Conservation (phyloP, 768 basidiomycete species). For the Phaffia tasmanica region DNA sequence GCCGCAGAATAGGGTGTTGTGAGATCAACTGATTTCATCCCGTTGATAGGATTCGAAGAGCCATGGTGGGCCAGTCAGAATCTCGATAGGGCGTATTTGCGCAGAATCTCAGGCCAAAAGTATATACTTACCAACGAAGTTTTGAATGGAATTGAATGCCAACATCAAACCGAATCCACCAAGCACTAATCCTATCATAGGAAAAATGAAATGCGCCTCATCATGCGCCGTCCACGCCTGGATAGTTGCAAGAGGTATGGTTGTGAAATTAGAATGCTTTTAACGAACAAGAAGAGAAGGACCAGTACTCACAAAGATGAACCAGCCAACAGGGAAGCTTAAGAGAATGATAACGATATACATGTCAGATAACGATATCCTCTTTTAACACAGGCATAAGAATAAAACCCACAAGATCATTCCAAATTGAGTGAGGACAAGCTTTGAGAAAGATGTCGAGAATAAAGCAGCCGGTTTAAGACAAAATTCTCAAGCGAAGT, state of each 20-base stretch:
- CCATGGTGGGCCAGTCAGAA: too few relatives aligned
- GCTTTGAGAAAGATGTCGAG: background rate
- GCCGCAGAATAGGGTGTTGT: constrained; percentile 19
- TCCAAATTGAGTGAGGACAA: constrained; percentile 21
- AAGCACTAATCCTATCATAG: constrained; percentile 2
- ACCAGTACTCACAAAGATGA: background rate
- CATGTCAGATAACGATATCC: background rate
- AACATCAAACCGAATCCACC: constrained; percentile 22
- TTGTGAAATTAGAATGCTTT: background rate
- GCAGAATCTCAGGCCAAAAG: too few relatives aligned
- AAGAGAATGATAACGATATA: background rate
- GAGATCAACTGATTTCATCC: constrained; percentile 4
- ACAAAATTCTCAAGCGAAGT: background rate
- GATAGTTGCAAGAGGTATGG: background rate
- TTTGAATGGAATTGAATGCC: constrained; percentile 24
- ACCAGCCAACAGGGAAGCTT: constrained; percentile 16
- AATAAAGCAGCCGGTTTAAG: background rate
- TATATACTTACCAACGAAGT: constrained; percentile 2
- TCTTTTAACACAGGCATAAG: background rate
- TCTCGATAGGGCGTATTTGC: too few relatives aligned
- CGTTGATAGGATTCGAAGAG: too few relatives aligned
- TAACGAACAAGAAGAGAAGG: background rate
- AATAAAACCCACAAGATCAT: constrained; percentile 15
- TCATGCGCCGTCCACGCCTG: constrained; percentile 9
- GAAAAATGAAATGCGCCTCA: constrained; percentile 13